phyloP scores from a whole-genome alignment of 2,329 filamentous ascomycete genomes.

The Ceratocystis colombiana region DNA sequence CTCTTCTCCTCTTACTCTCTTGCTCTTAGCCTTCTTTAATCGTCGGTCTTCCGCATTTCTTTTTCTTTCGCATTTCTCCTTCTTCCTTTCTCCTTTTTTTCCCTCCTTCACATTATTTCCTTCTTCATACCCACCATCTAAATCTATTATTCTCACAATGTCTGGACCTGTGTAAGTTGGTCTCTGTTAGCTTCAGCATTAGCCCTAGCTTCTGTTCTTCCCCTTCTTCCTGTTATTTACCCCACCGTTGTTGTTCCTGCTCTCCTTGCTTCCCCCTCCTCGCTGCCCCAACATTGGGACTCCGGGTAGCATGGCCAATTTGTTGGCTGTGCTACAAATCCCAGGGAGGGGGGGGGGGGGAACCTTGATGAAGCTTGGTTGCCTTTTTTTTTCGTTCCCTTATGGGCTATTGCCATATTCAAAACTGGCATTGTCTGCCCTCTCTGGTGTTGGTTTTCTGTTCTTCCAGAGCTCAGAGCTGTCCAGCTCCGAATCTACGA shows the following conservation, averaged over 20 bases:
- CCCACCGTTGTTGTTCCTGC: neutral
- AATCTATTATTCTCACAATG: conserved; percentile 40
- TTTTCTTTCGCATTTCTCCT: conserved; percentile 1
- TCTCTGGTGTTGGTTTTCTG: no score
- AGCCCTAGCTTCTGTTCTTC: neutral
- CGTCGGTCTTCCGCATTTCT: neutral
- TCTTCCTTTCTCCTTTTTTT: conserved; percentile 13
- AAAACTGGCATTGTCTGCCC: no score
- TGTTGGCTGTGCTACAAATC: no score
- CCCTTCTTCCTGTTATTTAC: neutral
- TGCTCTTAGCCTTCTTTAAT: neutral
- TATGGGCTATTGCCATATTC: no score
- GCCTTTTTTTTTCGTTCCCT: no score
- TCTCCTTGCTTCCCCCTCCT: neutral
- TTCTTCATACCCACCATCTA: neutral
- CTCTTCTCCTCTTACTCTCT: conserved; percentile 17
- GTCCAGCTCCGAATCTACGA: neutral
- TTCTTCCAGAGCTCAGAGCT: no score
- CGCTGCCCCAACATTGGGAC: neutral
- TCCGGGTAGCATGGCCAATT: neutral
- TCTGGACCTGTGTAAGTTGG: conserved; percentile 58
- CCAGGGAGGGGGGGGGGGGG: no score
- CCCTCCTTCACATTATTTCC: conserved; percentile 1
- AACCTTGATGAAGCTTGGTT: no score
- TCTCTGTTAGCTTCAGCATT: conserved; percentile 7